Base-by-base conservation (phyloP, 495 filamentous ascomycete species). In the Tuber melanosporum region DNA sequence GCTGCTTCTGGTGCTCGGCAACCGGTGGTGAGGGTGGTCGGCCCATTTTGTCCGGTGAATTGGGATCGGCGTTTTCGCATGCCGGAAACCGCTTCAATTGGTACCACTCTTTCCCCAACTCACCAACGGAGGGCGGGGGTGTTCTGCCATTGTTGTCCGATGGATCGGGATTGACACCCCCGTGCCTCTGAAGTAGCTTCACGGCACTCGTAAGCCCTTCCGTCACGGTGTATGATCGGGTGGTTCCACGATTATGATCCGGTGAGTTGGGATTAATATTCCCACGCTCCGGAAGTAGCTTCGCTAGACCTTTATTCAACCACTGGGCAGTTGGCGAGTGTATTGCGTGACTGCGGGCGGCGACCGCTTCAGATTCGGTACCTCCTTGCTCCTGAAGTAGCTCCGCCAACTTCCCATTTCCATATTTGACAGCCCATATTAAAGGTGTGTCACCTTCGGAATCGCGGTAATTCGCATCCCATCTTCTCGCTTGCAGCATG, bases 261-360 rank as follows among this genome's bases (percentile, higher is more conserved):
- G 10, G 4, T 62, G 10, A 32, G 26, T 32, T 6, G n/a, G 52
- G n/a, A 62, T 32, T 6, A 0, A 15, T 15, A 62, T 62, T 4
- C 10, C 9, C 52, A 10, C 10, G 0, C 4, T 26, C 52, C 10
- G 26, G 2, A 14, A 62, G 10, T 15, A 62, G 52, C 12, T 62
- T 62, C 52, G 10, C 52, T 3, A 3, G 10, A 14, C n/a, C 10
- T 32, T 62, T 9, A 4, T 26, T 12, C n/a, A 10, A 1, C 10
- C 10, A 3, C 52, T 14, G 5, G 4, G 52, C 10, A 15, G 52
- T 8, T 0, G 3, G 5, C 3, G 52, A 32, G 22, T 10, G 4
- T 32, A 1, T 8, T 1, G 52, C 8, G 0, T 22, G 52, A 12
- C n/a, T 1, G 8, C 8, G 0, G 0, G 5, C 6, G 22, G 2